Base-by-base conservation (phyloP, 1,284 basidiomycete genomes). In the Termitomyces sp. region DNA sequence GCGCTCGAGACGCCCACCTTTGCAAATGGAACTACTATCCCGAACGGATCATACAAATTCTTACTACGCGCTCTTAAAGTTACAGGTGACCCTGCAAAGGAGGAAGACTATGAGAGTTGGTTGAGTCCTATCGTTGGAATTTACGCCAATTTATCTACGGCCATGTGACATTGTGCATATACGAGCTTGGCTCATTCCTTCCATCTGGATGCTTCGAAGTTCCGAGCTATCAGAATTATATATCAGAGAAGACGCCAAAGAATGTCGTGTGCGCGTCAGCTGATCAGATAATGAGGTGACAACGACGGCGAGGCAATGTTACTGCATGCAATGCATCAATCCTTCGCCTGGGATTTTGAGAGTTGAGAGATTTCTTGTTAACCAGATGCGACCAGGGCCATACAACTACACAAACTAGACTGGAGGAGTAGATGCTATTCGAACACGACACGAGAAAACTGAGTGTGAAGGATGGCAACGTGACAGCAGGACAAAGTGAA, bases 51-150 rank as follows among this genome's bases (percentile, higher is more conserved):
- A 7, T 88, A 87, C 68, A 74, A 74, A 46, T 59, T 86, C 54
- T 72, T 88, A 7, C 55, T 88, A 8, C 76, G 83, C 7, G 81
- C 79, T 4, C 66, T 85, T 53, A 78, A 74, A 57, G 78, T 85
- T 28, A 81, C 80, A 7, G 83, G 83, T 3, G 66, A 84, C 59
- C 67, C 73, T 4, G 71, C 59, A 14, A 74, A 72, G 31, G 74
- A 81, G 59, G 71, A 69, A 37, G 81, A 84, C 63, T 87, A 80
- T 61, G 83, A 86, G 66, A 76, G 74, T 48, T 86, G 68, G 67
- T 60, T 74, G 56, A 72, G 71, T 49, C 72, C 72, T n/a, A 63
- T 72, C 41, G 49, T 74, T 31, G 70, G 70, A 14, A 54, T 72
- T 37, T 48, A 41, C 14, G 57, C 34, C 19, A 21, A 4, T 19